phyloP scores from a whole-genome alignment of 805 yeast species.

The Kuraishia borneana region DNA sequence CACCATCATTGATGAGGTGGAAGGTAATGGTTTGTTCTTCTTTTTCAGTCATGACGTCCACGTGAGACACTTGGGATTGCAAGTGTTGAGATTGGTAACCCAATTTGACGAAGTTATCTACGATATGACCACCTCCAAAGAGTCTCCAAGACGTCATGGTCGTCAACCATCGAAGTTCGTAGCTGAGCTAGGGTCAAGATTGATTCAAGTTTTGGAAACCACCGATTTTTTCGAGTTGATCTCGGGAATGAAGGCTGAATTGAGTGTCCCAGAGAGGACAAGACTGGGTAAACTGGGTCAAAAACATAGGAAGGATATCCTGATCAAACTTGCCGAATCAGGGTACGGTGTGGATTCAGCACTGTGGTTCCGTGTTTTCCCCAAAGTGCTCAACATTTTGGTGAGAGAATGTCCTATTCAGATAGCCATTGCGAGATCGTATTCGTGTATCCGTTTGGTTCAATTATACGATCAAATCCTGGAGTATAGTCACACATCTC shows the following conservation, averaged over 20 bases:
- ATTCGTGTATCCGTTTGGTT: constrained; percentile 80
- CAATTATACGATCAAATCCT: constrained; percentile 68
- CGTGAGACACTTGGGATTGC: constrained; percentile 64
- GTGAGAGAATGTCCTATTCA: constrained; percentile 84
- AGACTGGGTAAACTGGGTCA: constrained; percentile 52
- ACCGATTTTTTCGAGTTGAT: constrained; percentile 59
- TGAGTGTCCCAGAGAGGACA: constrained; percentile 69
- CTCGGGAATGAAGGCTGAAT: constrained; percentile 32
- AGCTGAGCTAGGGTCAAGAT: constrained; percentile 67
- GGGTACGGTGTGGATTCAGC: constrained; percentile 95
- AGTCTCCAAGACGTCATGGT: constrained; percentile 4
- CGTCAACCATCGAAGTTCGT: constrained; percentile 60
- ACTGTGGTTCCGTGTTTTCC: constrained; percentile 87
- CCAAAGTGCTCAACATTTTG: constrained; percentile 57
- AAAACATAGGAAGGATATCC: constrained; percentile 49
- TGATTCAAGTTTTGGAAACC: constrained; percentile 66
- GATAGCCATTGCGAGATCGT: constrained; percentile 84
- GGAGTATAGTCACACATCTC: constrained; percentile 36
- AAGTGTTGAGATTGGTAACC: constrained; percentile 67
- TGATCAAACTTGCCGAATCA: constrained; percentile 76
- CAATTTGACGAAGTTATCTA: constrained; percentile 79
- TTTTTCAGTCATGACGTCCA: constrained; percentile 78
- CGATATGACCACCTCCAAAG: constrained; percentile 21
- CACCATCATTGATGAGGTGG: constrained; percentile 87
- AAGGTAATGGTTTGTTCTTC: constrained; percentile 90